A percentile compares a stretch with the other conserved stretches of the same genome.
These are phyloP conservation scores for Xylaria sp. DNA, from an alignment of 2,329 filamentous ascomycete species.

Conservation along the genomic window DNA sequence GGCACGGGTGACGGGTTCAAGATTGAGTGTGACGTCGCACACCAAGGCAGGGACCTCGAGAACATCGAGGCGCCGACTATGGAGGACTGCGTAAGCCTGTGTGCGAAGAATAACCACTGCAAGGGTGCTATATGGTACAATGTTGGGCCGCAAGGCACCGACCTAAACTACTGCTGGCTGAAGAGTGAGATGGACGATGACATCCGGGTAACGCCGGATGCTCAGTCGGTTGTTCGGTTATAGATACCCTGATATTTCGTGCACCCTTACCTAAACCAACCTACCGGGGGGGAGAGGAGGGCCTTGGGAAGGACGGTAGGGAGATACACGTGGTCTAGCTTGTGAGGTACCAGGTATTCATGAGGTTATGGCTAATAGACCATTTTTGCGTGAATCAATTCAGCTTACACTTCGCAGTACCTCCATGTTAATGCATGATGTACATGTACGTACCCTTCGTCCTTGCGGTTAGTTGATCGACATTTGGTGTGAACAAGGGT, in stretches of 20 bases:
- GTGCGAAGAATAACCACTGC: conserved; percentile 39
- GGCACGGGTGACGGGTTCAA: conserved; percentile 36
- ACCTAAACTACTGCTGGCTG: conserved; percentile 48
- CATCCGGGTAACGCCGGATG: conserved; percentile 38
- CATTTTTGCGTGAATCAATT: not conserved
- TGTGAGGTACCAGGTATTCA: conserved; percentile 5
- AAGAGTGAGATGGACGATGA: conserved; percentile 42
- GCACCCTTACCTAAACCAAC: no score
- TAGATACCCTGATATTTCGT: conserved; percentile 12
- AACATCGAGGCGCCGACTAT: conserved; percentile 43
- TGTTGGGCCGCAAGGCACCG: conserved; percentile 46
- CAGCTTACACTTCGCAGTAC: not conserved
- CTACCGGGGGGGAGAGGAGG: not conserved
- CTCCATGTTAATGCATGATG: not conserved
- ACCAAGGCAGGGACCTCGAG: conserved; percentile 43
- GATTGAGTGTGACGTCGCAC: conserved; percentile 41
- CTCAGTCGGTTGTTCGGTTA: conserved; percentile 43
- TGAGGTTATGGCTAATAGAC: conserved; percentile 3
- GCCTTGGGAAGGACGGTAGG: not conserved
- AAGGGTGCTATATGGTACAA: conserved; percentile 45
- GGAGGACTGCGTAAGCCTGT: conserved; percentile 43
- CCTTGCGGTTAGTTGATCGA: conserved; percentile 15
- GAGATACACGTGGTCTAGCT: conserved; percentile 2
- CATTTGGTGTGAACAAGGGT: conserved; percentile 20
- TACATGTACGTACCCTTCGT: not conserved